phyloP scores from a whole-genome alignment of 768 basidiomycete species.

The Suillus spraguei region DNA sequence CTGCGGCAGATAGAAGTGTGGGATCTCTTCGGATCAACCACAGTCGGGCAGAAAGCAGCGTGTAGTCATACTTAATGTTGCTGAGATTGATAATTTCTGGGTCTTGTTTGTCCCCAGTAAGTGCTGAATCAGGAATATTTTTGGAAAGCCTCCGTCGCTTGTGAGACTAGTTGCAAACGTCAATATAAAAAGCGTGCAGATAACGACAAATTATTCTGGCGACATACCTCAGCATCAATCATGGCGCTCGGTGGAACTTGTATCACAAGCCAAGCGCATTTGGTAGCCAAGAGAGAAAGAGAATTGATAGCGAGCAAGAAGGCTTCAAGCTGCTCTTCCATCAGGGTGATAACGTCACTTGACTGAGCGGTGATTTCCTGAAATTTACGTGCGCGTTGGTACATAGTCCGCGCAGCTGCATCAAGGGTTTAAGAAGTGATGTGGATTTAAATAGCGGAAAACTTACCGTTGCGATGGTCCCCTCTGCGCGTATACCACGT shows the following conservation, averaged over 20 bases:
- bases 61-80: conserved; percentile 80
- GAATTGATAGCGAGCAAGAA: conserved; percentile 89
- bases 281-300: conserved; percentile 76
- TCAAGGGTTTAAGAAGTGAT: conserved; percentile 27
- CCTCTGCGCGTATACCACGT: conserved; percentile 88
- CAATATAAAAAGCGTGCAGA: conserved; percentile 18
- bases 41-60: conserved; percentile 75
- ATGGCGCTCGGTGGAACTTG: conserved; percentile 51
- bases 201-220: conserved; percentile 20
- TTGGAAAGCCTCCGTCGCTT: conserved; percentile 75
- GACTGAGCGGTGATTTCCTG: conserved; percentile 43
- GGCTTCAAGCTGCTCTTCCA: conserved; percentile 76
- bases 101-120: conserved; percentile 60
- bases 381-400: conserved; percentile 84
- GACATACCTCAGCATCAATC: conserved; percentile 47
- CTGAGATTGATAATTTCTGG: conserved; percentile 78
- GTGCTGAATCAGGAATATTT: conserved; percentile 78
- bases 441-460: conserved; percentile 14
- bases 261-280: conserved; percentile 83
- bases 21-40: conserved; percentile 74
- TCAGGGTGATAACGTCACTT: conserved; percentile 42
- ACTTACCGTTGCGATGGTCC: conserved; percentile 89
- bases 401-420: conserved; percentile 90
- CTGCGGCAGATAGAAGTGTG: conserved; percentile 58
- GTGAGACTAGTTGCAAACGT: conserved; percentile 46